Conservation (phyloP, 2,329 filamentous ascomycete genomes). For the Neofusicoccum sp. region DNA sequence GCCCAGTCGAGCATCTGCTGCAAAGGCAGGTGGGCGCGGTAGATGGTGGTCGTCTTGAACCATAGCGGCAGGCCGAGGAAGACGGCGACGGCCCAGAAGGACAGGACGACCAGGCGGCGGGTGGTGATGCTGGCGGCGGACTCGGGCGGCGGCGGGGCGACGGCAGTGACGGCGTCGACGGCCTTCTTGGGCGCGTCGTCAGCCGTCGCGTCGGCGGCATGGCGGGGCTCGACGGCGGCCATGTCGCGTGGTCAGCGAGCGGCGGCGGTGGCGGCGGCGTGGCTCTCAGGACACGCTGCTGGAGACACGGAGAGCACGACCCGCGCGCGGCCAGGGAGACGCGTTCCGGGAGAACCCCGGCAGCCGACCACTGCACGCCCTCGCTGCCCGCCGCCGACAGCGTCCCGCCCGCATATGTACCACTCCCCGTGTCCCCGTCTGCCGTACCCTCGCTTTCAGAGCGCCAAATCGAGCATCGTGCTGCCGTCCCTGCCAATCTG, state of each 20-base stretch:
- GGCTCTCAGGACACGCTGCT: slow-evolving; percentile 3
- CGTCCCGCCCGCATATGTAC: too few species aligned
- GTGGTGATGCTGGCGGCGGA: slow-evolving; percentile 68
- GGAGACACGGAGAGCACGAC: background rate
- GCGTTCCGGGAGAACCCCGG: background rate
- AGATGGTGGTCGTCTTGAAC: slow-evolving; percentile 93
- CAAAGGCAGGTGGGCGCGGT: slow-evolving; percentile 80
- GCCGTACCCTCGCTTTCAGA: too few species aligned
- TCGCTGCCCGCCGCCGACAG: too few species aligned
- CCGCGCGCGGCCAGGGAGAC: background rate
- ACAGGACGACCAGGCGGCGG: slow-evolving; percentile 74
- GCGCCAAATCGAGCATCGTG: too few species aligned
- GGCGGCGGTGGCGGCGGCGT: background rate
- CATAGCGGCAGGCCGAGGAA: slow-evolving; percentile 88
- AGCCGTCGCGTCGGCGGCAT: background rate
- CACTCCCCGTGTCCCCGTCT: too few species aligned
- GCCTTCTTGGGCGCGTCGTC: background rate
- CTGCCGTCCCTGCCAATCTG: too few species aligned
- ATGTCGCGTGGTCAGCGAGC: background rate
- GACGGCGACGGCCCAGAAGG: slow-evolving; percentile 88
- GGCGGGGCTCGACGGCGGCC: background rate
- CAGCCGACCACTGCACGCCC: too few species aligned
- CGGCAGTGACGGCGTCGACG: background rate
- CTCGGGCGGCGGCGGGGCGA: slow-evolving; percentile 71
- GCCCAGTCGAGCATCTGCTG: slow-evolving; percentile 90